Evolutionary conservation across 805 yeast species (phyloP).

Genomic region (Wickerhamiella vanderwaltii): DNA sequence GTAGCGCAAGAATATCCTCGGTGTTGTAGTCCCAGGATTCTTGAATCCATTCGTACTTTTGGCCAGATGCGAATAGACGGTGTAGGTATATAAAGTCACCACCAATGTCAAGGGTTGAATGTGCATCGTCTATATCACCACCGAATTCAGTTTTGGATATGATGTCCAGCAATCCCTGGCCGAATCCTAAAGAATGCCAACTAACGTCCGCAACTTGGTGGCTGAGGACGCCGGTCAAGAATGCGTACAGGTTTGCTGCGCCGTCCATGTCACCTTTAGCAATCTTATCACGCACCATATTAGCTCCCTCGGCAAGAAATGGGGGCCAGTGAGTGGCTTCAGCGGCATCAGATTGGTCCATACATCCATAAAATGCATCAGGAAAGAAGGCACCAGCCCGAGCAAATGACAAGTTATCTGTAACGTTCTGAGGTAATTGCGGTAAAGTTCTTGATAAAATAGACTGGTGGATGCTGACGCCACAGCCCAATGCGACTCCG

Average conservation of each 20-base stretch:
- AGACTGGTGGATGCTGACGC: slow-evolving; percentile 18
- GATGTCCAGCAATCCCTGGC: slow-evolving; percentile 43
- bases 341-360: slow-evolving; percentile 39
- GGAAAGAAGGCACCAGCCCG: slow-evolving; percentile 58
- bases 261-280: slow-evolving; percentile 20
- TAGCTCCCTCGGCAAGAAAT: slow-evolving; percentile 38
- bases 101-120: slow-evolving; percentile 43
- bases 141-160: slow-evolving; percentile 43
- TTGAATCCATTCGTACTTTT: slow-evolving; percentile 23
- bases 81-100: slow-evolving; percentile 47
- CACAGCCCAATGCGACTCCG: slow-evolving; percentile 8
- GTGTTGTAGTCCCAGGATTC: slow-evolving; percentile 31
- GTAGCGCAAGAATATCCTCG: slow-evolving; percentile 34
- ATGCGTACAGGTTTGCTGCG: slow-evolving; percentile 33
- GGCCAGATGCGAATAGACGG: slow-evolving; percentile 28
- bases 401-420: slow-evolving; percentile 26
- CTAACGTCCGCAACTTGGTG: slow-evolving; percentile 55
- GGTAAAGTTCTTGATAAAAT: slow-evolving; percentile 18
- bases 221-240: slow-evolving; percentile 44
- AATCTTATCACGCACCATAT: slow-evolving; percentile 30
- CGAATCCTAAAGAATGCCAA: slow-evolving; percentile 51
- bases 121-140: slow-evolving; percentile 40
- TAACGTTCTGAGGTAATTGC: slow-evolving; percentile 29
- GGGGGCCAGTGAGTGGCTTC: slow-evolving; percentile 66
- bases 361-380: slow-evolving; percentile 53